Conservation (phyloP, 2,329 filamentous ascomycete genomes). For the Myriosclerotinia curreyana region DNA sequence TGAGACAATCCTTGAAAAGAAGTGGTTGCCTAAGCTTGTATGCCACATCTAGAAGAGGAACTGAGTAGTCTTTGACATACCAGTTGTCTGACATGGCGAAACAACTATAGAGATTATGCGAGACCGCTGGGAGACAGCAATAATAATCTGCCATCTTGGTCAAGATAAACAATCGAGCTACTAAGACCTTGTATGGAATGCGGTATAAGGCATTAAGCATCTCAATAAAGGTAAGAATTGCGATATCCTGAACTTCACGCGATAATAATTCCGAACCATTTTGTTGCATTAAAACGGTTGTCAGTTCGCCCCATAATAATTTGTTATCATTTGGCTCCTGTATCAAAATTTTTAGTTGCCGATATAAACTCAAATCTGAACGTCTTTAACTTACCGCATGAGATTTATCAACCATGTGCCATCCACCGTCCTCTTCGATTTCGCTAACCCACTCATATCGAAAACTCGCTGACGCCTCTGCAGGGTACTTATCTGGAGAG, state of each 20-base stretch:
- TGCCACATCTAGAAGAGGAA: background rate
- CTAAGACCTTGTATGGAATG: background rate
- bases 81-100: background rate
- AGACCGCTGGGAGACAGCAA: constrained; percentile 3
- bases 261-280: too few species aligned
- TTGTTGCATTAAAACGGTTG: too few species aligned
- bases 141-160: constrained; percentile 15
- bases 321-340: background rate
- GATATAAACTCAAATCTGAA: background rate
- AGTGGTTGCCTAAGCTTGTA: background rate
- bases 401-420: constrained; percentile 24
- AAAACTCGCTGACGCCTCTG: background rate
- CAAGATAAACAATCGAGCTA: background rate
- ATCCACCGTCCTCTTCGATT: constrained; percentile 24
- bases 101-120: background rate
- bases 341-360: background rate
- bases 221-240: background rate
- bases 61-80: background rate
- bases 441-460: constrained; percentile 27
- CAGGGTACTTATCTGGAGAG: background rate
- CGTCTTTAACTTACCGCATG: background rate
- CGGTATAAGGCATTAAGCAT: constrained; percentile 2
- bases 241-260: background rate
- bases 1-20: constrained; percentile 10
- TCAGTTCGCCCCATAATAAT: too few species aligned